Conservation (phyloP, 352 stramenopile genomes). For the Pythium chondricola region DNA sequence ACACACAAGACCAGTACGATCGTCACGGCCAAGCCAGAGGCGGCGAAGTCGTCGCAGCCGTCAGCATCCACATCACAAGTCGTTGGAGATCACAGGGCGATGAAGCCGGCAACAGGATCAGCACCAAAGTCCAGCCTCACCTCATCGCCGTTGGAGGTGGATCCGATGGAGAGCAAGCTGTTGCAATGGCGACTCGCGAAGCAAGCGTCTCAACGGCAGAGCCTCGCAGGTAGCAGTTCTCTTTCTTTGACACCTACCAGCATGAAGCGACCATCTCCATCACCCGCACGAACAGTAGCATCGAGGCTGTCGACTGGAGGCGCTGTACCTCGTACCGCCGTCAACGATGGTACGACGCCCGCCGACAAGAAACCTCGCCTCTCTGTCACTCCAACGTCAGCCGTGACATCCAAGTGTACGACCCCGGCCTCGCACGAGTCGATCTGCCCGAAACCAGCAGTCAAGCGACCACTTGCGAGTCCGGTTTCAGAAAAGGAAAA, state of each 20-base stretch:
- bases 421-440: background rate
- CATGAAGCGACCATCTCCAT: constrained; percentile 12
- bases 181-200: constrained; percentile 10
- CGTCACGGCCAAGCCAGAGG: background rate
- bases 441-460: constrained; percentile 4
- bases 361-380: constrained; percentile 11
- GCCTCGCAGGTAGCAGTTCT: background rate
- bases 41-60: background rate
- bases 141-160: background rate
- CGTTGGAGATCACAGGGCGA: background rate
- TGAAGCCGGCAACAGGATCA: background rate
- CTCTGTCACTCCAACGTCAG: constrained; percentile 7
- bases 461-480: background rate
- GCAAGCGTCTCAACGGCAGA: constrained; percentile 8
- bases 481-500: constrained; percentile 15
- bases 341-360: constrained; percentile 1
- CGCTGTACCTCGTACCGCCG: too few relatives aligned
- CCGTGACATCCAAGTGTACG: background rate
- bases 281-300: background rate
- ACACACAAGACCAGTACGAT: background rate
- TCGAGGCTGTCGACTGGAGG: constrained; percentile 14
- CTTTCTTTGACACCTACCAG: background rate
- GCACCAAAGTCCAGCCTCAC: background rate
- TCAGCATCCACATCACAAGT: background rate
- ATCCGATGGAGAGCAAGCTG: constrained; percentile 16